Evolutionary conservation across 202 grass and related monocot genomes (phyloP).

Genomic region (Eragrostis tef): DNA sequence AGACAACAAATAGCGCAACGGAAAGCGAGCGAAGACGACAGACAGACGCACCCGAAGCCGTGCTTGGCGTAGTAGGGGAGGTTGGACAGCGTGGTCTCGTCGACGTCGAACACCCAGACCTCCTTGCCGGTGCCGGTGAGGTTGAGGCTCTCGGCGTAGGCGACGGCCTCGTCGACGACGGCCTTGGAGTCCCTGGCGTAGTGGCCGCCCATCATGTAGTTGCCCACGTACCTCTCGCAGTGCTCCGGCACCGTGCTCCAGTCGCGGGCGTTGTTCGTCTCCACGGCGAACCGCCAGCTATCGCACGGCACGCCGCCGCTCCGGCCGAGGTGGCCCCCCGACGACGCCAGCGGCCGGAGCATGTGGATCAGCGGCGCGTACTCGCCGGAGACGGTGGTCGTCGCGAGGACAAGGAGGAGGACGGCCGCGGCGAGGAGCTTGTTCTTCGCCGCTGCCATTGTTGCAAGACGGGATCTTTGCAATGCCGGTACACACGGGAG

Average conservation of each 20-base stretch:
- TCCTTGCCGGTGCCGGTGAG: constrained; percentile 49
- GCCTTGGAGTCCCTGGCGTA: constrained; percentile 44
- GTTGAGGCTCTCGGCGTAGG: constrained; percentile 36
- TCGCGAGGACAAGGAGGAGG: neutral
- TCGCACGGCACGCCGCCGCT: constrained; percentile 42
- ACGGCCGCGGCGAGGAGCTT: neutral
- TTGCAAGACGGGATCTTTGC: neutral
- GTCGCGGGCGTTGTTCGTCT: constrained; percentile 45
- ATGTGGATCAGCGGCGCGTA: constrained; percentile 46
- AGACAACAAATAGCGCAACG: neutral
- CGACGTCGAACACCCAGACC: constrained; percentile 67
- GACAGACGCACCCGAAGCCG: constrained; percentile 51
- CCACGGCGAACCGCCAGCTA: constrained; percentile 62
- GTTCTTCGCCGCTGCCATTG: constrained; percentile 12
- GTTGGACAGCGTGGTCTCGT: constrained; percentile 68
- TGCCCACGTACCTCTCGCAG: constrained; percentile 54
- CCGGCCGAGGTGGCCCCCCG: constrained; percentile 12
- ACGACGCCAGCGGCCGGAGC: constrained; percentile 42
- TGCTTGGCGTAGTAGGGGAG: constrained; percentile 57
- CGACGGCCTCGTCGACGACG: constrained; percentile 53
- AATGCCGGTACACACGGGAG: neutral
- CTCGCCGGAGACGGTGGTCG: neutral
- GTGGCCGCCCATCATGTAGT: constrained; percentile 62
- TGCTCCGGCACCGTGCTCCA: constrained; percentile 46
- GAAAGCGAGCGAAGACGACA: neutral